Evolutionary conservation across 768 basidiomycete genomes (phyloP), one percentile per base, ranked within the genome.

Genomic region (Hysterangium stoloniferum): DNA sequence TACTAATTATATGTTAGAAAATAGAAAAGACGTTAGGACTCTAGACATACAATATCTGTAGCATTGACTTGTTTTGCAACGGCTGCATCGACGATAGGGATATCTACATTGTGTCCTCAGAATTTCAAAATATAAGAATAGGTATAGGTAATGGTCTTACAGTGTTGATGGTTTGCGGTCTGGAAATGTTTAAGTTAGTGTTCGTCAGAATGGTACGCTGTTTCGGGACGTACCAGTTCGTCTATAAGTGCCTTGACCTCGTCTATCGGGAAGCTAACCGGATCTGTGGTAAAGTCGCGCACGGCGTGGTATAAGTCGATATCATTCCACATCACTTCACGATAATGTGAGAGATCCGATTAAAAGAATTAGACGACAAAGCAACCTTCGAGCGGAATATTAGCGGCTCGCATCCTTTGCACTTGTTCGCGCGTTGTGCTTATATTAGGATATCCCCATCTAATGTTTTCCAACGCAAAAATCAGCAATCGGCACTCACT

Each of bases 321-420:
- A 56, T 86, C 84, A 58, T 82, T 85, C 84, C 84, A 86, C 73
- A 84, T 84, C 37, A 79, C 82, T 82, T 22, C 42, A 38, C 27
- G 17, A 36, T 13, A 32, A 25, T 12, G 15, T 38, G 24, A 55
- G 12, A 31, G 42, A 15, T 6, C 20, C 17, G 25, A 20, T 7
- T 47, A 51, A 52, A 17, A 43, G 48, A 17, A n/a, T 20, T 4
- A 33, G 37, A 44, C 29, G 7, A 2, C 17, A 33, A 37, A 41
- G 57, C 38, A 22, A 79, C 79, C 78, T 76, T 91, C 86, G 4
- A 90, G 71, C n/a, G 87, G 88, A 52, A 91, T 78, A 45, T 77
- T 71, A 0, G 84, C 84, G 19, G 72, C 77, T 15, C 79, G 71
- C 86, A 74, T 86, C 55, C 65, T 75, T 27, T 60, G 61, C 45